Evolutionary conservation across 2,329 filamentous ascomycete genomes (phyloP), one percentile per base, ranked within the genome.

Genomic region (Fusarium fujikuroi): DNA sequence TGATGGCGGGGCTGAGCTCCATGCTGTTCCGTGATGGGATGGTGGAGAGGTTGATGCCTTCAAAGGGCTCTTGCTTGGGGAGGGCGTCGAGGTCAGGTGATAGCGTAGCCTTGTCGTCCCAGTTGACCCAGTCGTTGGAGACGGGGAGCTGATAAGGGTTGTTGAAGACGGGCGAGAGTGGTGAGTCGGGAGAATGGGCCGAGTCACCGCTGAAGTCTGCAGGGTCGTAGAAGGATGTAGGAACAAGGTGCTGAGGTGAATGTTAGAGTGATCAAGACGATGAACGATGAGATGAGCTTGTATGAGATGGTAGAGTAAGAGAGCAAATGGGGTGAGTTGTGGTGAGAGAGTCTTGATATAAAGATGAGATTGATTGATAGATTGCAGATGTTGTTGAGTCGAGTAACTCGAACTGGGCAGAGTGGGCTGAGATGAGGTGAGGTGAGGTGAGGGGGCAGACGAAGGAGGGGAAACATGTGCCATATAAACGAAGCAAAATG

Each of bases 71-170:
- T 67, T 77, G 76, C 65, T 77, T 77, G 60, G 76, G 74, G 39
- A 78, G 73, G 10, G 74, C 28, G 67, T 77, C 76, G 23, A 77
- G 71, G 18, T 77, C 76, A 66, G 76, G 74, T 64, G 76, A 77
- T 49, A 77, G 74, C 7, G 76, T 75, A 53, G 76, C 76, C 67
- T 77, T 77, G 69, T 77, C 76, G 74, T 77, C 76, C 76, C 76
- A 77, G 69, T 37, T 68, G 58, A 78, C 69, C 76, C 76, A 77
- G 60, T 77, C 76, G 76, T 74, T 78, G 50, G 76, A 72, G 59
- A 77, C 53, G 43, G 76, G 76, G 58, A 77, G 76, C 65, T 77
- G 76, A 62, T 77, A 77, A n/a, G 75, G 66, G 69, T 77, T 77
- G 59, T 64, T 50, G 47, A 77, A 77, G 60, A 77, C 74, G 49